Evolutionary conservation across 345 rosid species (phyloP), one percentile per base, ranked within the genome.

Genomic region (Rhodamnia argentea): DNA sequence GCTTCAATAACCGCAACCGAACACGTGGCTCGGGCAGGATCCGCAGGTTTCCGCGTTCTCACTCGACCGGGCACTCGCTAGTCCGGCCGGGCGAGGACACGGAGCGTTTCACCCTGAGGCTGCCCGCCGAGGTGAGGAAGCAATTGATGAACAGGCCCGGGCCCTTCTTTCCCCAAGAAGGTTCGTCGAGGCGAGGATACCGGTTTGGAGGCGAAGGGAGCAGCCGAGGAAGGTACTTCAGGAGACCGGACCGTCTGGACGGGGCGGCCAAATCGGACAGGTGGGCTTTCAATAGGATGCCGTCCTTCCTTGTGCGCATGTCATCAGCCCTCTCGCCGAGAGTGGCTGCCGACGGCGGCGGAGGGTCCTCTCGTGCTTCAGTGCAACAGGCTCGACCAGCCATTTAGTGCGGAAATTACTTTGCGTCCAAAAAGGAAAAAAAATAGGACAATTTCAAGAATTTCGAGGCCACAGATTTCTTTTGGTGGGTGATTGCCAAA

Each of bases 141-240:
- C 94, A 92, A 44, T 84, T 97, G 83, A 55, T 95, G 92, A 90
- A 92, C 89, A 94, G 97, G 87, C 82, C 95, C 0, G 54, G 94
- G 83, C 85, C 93, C 29, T 90, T 83, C 85, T 12, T 92, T 70
- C 90, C 92, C 4, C 86, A 90, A 26, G 93, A 89, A 47, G 90
- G 92, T 40, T 92, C 95, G 62, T 87, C 93, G 4, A 89, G 90
- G 75, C 90, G 88, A 40, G 95, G 93, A 16, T 89, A 88, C 15
- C 88, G 92, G 54, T 86, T 84, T 4, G 94, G 76, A 1, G 90
- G 86, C 15, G 81, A 70, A 32, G 94, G 90, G 10, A 92, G 94
- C 44, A 90, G 85, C 60, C 82, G 93, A 22, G 93, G 93, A 29
- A 92, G 91, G 84, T 90, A 85, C 86, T 58, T 51, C 20, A 76